These are phyloP conservation scores for Leishmania braziliensis DNA, from an alignment of 208 protist genomes.

Conservation along the genomic window DNA sequence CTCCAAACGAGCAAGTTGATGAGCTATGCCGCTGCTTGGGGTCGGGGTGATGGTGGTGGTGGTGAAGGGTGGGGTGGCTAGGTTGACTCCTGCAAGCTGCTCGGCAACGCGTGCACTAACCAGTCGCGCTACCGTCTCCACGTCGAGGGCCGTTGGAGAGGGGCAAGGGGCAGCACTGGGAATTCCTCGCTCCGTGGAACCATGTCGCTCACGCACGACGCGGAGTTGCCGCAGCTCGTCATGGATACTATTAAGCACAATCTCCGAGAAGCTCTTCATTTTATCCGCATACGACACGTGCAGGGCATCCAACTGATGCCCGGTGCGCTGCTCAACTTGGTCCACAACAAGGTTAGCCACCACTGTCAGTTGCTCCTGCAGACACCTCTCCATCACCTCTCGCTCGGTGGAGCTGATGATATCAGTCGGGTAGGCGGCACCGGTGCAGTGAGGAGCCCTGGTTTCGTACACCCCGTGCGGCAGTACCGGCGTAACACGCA, in stretches of 20 bases:
- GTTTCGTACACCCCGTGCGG: conserved; percentile 23
- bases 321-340: conserved; percentile 36
- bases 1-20: conserved; percentile 17
- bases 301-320: conserved; percentile 37
- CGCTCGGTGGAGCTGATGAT: conserved; percentile 28
- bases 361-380: conserved; percentile 61
- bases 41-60: neutral
- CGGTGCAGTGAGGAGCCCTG: conserved; percentile 1
- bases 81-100: conserved; percentile 5
- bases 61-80: neutral
- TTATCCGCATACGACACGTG: conserved; percentile 39
- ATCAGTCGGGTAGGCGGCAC: neutral
- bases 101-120: conserved; percentile 27
- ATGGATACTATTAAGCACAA: conserved; percentile 53
- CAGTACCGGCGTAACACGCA: conserved; percentile 46
- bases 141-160: conserved; percentile 13
- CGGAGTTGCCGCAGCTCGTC: conserved; percentile 44
- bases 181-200: neutral
- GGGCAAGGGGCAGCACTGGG: neutral
- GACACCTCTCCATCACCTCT: conserved; percentile 46
- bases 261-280: conserved; percentile 38
- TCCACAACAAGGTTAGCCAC: conserved; percentile 69
- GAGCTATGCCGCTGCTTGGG: neutral
- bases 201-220: conserved; percentile 10
- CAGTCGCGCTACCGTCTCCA: conserved; percentile 24